Conservation (phyloP, 83 land plant species). For the Isoetes engelmannii region DNA sequence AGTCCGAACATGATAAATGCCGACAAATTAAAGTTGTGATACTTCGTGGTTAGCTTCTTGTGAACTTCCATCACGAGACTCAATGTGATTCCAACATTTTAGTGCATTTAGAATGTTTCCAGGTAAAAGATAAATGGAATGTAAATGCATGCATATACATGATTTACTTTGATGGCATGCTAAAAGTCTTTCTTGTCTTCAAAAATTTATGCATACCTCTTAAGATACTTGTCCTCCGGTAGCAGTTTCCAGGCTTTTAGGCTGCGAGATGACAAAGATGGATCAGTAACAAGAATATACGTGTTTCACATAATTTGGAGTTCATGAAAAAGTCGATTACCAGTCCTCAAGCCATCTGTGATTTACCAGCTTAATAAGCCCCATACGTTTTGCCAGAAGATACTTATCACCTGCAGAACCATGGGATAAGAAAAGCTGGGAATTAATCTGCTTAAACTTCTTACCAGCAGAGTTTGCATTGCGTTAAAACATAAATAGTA, state of each 20-base stretch:
- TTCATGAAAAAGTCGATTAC: constrained; percentile 17
- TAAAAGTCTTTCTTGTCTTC: too few species aligned
- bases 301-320: too few species aligned
- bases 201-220: constrained; percentile 31
- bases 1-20: too few species aligned
- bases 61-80: background rate
- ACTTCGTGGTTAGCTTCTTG: too few species aligned
- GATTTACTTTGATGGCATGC: background rate
- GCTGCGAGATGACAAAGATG: constrained; percentile 25
- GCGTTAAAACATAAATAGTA: too few species aligned
- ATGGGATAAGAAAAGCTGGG: background rate
- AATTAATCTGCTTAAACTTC: too few species aligned
- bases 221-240: constrained; percentile 42
- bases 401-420: constrained; percentile 60
- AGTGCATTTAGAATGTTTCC: background rate
- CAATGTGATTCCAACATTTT: background rate
- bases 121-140: background rate
- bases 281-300: background rate
- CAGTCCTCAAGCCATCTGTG: constrained; percentile 76
- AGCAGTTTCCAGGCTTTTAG: constrained; percentile 53
- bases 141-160: background rate
- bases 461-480: too few species aligned
- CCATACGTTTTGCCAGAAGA: constrained; percentile 53
- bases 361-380: constrained; percentile 53
- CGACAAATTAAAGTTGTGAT: too few species aligned